phyloP scores from a whole-genome alignment of 2,329 filamentous ascomycete species.

The Fusarium proliferatum region DNA sequence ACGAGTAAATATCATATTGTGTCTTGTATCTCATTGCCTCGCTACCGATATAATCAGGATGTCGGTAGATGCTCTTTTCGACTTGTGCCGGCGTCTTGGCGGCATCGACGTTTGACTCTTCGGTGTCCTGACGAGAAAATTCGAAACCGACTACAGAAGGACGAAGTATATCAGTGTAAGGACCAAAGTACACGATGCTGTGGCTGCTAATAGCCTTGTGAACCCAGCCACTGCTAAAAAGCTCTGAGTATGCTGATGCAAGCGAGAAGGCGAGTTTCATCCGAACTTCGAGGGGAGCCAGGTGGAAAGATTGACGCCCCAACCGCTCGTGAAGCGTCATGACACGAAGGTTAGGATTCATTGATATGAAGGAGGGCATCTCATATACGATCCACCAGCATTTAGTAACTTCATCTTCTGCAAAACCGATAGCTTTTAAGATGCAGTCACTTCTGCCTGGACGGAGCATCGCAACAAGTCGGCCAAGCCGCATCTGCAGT shows the following conservation, averaged over 20 bases:
- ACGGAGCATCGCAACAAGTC: not conserved
- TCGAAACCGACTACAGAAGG: not conserved
- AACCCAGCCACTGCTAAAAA: not conserved
- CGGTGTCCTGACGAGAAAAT: not conserved
- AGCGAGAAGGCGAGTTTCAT: not conserved
- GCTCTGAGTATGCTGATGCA: not conserved
- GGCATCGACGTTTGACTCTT: not conserved
- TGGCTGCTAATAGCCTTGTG: not conserved
- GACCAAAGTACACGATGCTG: not conserved
- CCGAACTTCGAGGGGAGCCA: not conserved
- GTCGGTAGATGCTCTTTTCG: not conserved
- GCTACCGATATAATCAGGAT: not conserved
- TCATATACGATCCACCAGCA: not conserved
- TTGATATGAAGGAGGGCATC: not conserved
- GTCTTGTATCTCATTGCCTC: not conserved
- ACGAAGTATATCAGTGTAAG: accelerated
- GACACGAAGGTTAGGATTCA: accelerated
- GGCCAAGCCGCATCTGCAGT: not conserved
- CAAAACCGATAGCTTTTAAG: not conserved
- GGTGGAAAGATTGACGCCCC: not conserved
- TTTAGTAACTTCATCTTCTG: not conserved
- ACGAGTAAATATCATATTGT: accelerated
- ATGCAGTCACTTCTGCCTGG: not conserved
- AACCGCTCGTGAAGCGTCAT: not conserved
- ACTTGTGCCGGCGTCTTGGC: not conserved